Base-by-base conservation (phyloP, 1,284 basidiomycete genomes). In the Meira miltonrushii region DNA sequence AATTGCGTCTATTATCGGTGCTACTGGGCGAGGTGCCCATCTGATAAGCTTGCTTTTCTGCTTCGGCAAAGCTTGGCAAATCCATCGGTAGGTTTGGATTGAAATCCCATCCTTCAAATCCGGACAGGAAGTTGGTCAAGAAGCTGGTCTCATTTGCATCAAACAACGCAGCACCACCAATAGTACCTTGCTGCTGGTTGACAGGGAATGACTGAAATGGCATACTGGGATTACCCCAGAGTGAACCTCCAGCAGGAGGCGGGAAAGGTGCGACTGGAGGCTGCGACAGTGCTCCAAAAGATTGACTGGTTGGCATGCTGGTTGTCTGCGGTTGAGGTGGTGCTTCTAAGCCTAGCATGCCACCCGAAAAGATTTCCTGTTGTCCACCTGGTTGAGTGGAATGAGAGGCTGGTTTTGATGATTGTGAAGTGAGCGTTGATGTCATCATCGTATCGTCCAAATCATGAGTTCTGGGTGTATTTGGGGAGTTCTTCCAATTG, bases 101-200 rank as follows among this genome's bases (percentile, higher is more conserved):
- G 58, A 74, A 74, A 44, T 74, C 69, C 66, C 67, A 72, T 47
- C 44, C 44, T 19, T 74, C 69, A 41, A 74, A 72, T 9, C 71
- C 66, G 51, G 67, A 64, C 28, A 74, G 52, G 58, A 74, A 74
- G 58, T 62, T 69, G 54, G 66, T 60, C 5, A 74, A 54, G 21
- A 74, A 58, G 17, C 59, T 62, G 54, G 65, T 60, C 39, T 74
- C 72, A 41, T 60, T 66, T 6, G 71, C 62, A 40, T 74, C 68
- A 39, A 74, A 74, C 9, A 74, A 61, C 23, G 46, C n/a, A 21
- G n/a, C 21, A 9, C n/a, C 13, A 13, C 13, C 46, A n/a, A n/a
- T n/a, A n/a, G n/a, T n/a, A 15, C n/a, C 44, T 46, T 2, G 23
- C 19, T 39, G 17, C 21, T 23, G 40, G n/a, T n/a, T 11, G 15